Evolutionary conservation across 345 rosid genomes (phyloP), one percentile per base, ranked within the genome.

Genomic region (Pseudoturritis turrita): DNA sequence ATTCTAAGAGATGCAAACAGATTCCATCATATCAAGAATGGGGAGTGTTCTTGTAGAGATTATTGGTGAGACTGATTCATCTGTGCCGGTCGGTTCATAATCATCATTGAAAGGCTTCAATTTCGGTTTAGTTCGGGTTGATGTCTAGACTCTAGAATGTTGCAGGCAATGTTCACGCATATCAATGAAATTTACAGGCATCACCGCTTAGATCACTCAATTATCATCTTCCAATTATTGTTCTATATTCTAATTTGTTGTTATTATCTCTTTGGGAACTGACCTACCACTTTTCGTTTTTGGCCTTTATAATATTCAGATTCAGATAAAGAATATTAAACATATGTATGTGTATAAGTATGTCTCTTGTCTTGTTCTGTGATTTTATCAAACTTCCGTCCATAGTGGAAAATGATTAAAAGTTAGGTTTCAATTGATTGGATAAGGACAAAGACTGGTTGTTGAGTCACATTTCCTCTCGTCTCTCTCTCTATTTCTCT

Each of bases 1-100:
- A 81, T 89, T 68, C 62, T 92, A 67, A 83, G 95, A 77, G 96
- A 92, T 85, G 88, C 89, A 41, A 84, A 89, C 76, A 84, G 92
- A 66, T 92, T 92, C 53, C 95, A 92, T 80, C 92, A 83, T 78
- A 87, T 92, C 44, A 84, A 81, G 74, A 85, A 84, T 35, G 98
- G 92, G 19, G 68, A 71, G 39, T 92, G 95, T 79, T 84, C 96
- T 45, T 89, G 98, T 78, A 70, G 60, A 75, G 95, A 89, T 71
- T 92, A 84, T 71, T 92, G 95, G 95, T 89, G 79, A 87, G 41
- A 46, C 22, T 29, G 14, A 31, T 15, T n/a, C 41, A 31, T 28
- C 18, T 7, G 7, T 7, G 12, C 43, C 43, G 23, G 61, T 57
- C 43, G 19, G 44, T 13, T 11, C 44, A 11, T 56, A 56, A 36